phyloP scores from a whole-genome alignment of 257 asterid species.

The Fraxinus americana region DNA sequence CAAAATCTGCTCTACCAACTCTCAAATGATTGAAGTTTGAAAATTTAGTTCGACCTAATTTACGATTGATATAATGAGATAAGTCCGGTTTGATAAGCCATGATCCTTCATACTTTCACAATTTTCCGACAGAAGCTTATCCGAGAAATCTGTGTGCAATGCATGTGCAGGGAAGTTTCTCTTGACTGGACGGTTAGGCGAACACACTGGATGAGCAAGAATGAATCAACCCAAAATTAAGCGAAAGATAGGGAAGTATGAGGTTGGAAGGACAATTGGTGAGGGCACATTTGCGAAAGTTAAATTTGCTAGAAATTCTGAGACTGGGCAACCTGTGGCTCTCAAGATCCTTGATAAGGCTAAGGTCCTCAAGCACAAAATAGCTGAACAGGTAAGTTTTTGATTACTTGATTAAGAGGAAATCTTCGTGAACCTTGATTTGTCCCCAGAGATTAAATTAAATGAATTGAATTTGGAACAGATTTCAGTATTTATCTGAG shows the following conservation, averaged over 20 bases:
- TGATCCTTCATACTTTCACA: neutral
- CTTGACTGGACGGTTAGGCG: neutral
- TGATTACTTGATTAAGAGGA: neutral
- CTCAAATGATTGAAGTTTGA: neutral
- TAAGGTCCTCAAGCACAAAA: conserved; percentile 88
- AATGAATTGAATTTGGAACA: neutral
- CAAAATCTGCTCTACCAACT: neutral
- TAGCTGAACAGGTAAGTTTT: conserved; percentile 84
- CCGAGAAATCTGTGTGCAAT: conserved; percentile 11
- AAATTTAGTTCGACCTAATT: neutral
- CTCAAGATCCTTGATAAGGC: conserved; percentile 89
- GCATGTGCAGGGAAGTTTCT: conserved; percentile 34
- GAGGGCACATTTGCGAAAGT: conserved; percentile 97
- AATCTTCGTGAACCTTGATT: neutral
- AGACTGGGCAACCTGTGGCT: conserved; percentile 78
- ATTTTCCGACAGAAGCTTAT: neutral
- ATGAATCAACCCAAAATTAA: conserved; percentile 73
- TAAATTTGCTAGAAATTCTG: conserved; percentile 81
- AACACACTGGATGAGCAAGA: conserved; percentile 5
- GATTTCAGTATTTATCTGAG: neutral
- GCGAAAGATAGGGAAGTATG: conserved; percentile 85
- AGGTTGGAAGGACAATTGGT: conserved; percentile 89
- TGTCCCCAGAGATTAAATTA: neutral
- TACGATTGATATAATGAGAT: neutral
- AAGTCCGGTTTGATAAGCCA: neutral